These are phyloP conservation scores for Diplocarpon mali DNA, from an alignment of 2,329 filamentous ascomycete genomes.

Conservation along the genomic window DNA sequence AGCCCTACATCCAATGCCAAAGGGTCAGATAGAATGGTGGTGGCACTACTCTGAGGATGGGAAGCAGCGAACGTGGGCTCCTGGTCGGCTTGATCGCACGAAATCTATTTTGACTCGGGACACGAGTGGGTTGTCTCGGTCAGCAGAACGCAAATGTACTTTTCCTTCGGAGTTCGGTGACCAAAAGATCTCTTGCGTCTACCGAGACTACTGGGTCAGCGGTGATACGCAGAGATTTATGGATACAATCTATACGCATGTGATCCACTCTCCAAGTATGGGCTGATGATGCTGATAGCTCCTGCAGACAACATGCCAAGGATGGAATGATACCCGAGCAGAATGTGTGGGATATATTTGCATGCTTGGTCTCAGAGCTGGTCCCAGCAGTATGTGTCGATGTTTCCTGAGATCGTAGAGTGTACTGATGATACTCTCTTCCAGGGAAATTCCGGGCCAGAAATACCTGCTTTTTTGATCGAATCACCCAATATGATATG, in stretches of 20 bases:
- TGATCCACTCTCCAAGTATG: neutral
- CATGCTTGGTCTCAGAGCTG: constrained; percentile 9
- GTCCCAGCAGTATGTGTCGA: constrained; percentile 3
- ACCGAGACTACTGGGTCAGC: constrained; percentile 7
- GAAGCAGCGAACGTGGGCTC: constrained; percentile 1
- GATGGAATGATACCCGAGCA: constrained; percentile 7
- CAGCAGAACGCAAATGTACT: neutral
- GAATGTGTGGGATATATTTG: constrained; percentile 10
- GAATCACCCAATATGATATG: constrained; percentile 10
- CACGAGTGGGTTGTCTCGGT: constrained; percentile 1
- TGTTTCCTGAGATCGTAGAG: neutral
- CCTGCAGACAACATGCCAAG: constrained; percentile 2
- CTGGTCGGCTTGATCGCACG: neutral
- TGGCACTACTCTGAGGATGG: constrained; percentile 2
- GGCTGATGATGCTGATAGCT: neutral
- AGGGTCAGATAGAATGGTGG: neutral
- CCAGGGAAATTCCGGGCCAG: neutral
- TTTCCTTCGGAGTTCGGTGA: constrained; percentile 8
- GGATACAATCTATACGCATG: constrained; percentile 5
- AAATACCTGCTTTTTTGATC: constrained; percentile 3
- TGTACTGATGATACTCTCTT: neutral
- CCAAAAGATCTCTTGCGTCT: constrained; percentile 9
- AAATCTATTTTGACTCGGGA: neutral
- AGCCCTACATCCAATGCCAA: constrained; percentile 2
- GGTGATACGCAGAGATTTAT: constrained; percentile 7